Evolutionary conservation across 208 protist species (phyloP).

Genomic region (Leishmania guyanensis): DNA sequence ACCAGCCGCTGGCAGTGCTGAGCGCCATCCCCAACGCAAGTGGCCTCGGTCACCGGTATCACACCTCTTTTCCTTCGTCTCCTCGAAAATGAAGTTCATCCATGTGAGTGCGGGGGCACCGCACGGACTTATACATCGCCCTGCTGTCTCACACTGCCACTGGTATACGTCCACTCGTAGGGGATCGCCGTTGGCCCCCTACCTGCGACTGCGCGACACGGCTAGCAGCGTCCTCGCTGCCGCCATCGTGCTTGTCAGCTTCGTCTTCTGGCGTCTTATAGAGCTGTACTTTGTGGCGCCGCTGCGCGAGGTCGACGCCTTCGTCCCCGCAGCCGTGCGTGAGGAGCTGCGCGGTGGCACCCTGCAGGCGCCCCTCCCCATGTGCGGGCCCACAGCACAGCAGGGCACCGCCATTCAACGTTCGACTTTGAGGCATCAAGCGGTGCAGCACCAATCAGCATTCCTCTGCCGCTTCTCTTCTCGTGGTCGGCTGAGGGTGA

Average conservation of each 20-base stretch:
- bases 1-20: no score
- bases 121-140: background rate
- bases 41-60: no score
- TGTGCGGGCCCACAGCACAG: conserved; percentile 5
- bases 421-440: background rate
- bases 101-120: no score
- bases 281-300: conserved; percentile 2
- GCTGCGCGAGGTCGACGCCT: conserved; percentile 17
- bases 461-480: conserved; percentile 10
- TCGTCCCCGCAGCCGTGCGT: conserved; percentile 13
- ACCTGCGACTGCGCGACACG: conserved; percentile 1
- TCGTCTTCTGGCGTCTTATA: conserved; percentile 10
- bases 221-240: background rate
- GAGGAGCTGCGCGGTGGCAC: background rate
- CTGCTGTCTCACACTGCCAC: background rate
- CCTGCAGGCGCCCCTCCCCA: background rate
- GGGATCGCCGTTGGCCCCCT: background rate
- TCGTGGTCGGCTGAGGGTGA: conserved; percentile 11
- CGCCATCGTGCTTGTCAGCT: conserved; percentile 4
- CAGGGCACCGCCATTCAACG: background rate
- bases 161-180: conserved; percentile 11
- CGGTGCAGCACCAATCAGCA: conserved; percentile 11
- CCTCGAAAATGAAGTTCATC: no score
- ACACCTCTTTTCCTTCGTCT: no score
- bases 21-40: no score